Base-by-base conservation (phyloP, 1,139 yeast genomes). In the Pneumocystis wakefieldiae region DNA sequence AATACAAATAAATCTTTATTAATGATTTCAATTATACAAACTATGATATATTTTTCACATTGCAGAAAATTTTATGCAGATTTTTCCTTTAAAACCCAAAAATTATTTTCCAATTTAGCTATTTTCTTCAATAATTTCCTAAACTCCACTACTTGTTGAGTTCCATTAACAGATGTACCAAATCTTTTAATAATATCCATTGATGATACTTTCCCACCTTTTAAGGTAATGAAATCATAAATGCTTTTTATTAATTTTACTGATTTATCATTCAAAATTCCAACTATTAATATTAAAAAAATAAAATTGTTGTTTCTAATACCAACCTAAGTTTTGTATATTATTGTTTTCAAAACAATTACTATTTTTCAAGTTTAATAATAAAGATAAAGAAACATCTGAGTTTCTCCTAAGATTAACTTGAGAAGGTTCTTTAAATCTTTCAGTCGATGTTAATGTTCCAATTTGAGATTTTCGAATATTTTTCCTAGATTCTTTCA, bases 381-480 rank as follows among this genome's bases (percentile, higher is more conserved):
- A 42, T 36, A 24, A 37, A 32, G 24, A 59, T 15, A 61, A 17
- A 48, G 57, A 17, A 32, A 4, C 35, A 17, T 48, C 41, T 3
- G 15, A 36, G 14, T 37, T 41, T 42, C 24, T 28, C n/a, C 63
- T 71, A 61, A 53, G 70, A 65, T 35, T 70, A 65, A 73, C 0
- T 24, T 60, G 36, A 58, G n/a, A 36, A 29, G 39, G 17, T n/a
- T 65, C 63, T 19, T 98, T 98, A 76, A 86, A 89, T 68, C 82
- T 82, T 0, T 98, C 98, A 0, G 98, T 92, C 95, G 97, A 92
- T 0, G 98, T 92, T 0, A 97, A 97, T 0, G 87, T 84, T 3
- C 96, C 96, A 37, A 90, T 78, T 41, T 81, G 81, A 32, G 83
- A 83, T 66, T 78, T 80, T 62, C 88, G 78, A 0, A 96, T 82